Base-by-base conservation (phyloP, 2,329 filamentous ascomycete species). In the Alternaria hordeiaustralica region DNA sequence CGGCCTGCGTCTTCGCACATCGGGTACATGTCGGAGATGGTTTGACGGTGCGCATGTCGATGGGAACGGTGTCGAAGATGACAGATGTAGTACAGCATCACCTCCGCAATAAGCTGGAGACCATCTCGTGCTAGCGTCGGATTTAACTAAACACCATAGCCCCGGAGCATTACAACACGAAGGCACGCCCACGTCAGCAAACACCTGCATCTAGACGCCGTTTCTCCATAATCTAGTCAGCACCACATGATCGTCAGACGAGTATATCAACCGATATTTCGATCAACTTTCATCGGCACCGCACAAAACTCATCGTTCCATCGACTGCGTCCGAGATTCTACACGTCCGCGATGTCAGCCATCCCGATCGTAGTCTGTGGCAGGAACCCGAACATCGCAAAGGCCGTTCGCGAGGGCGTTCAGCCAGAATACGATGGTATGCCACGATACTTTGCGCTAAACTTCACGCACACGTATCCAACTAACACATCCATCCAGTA, bases 281-380 rank as follows among this genome's bases (percentile, higher is more conserved):
- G 49, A 51, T 36, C 28, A n/a, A 7, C 12, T 18, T 51, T n/a
- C 20, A 4, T 3, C 49, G 15, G 12, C 49, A 33, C 28, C 15
- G 28, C 20, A 23, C 49, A 33, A 36, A 13, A 9, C 12, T 36
- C 28, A 3, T 23, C 49, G 4, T 11, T 23, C 33, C 13, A 6
- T 7, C 18, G 12, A 51, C 12, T 51, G 28, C 28, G 33, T 51
- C 12, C 28, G 3, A 51, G 28, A n/a, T 36, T 36, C 49, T 36
- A 55, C 51, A 25, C 51, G 6, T 43, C 36, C 20, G 36, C 25
- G 33, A 67, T 69, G 63, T 44, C 63, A 12, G 55, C 58, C 10
- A 63, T 68, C 6, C 70, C 68, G 2, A 60, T 68, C 26, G 20
- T 72, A 12, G 45, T 71, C 3, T 66, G 69, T 53, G 68, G 68